These are phyloP conservation scores for Apiospora phragmitis DNA, from an alignment of 2,329 filamentous ascomycete species.

Conservation along the genomic window DNA sequence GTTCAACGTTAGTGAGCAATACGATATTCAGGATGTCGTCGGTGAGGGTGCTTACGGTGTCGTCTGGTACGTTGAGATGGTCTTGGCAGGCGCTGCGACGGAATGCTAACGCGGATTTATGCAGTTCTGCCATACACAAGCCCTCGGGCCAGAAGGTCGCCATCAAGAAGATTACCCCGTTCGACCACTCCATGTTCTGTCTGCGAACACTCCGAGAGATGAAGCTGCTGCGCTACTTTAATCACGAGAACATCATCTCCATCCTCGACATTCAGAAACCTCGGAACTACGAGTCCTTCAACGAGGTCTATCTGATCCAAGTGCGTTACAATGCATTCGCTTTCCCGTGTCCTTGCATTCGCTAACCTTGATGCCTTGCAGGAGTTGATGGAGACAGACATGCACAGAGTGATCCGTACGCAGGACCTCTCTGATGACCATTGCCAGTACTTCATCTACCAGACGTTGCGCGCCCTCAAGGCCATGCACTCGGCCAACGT, in stretches of 20 bases:
- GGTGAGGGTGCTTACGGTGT: conserved; percentile 98
- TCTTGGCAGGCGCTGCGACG: neutral
- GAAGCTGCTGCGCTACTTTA: conserved; percentile 98
- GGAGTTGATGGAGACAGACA: conserved; percentile 99
- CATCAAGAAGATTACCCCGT: conserved; percentile 99
- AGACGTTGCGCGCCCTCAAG: conserved; percentile 95
- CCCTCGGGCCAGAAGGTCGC: conserved; percentile 97
- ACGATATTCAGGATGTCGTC: conserved; percentile 99
- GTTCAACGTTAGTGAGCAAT: conserved; percentile 99
- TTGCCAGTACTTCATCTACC: conserved; percentile 99
- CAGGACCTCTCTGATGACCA: conserved; percentile 98
- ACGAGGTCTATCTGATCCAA: conserved; percentile 98
- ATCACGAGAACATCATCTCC: conserved; percentile 99
- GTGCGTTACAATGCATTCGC: conserved; percentile 48
- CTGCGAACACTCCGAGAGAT: conserved; percentile 95
- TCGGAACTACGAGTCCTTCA: conserved; percentile 91
- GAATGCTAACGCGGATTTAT: conserved; percentile 14
- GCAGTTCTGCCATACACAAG: conserved; percentile 94
- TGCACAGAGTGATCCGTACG: conserved; percentile 98
- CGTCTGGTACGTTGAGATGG: conserved; percentile 72
- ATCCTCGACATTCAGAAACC: conserved; percentile 99
- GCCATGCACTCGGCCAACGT: conserved; percentile 99
- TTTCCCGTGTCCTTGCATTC: neutral
- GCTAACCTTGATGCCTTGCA: conserved; percentile 35
- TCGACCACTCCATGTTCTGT: conserved; percentile 99